Evolutionary conservation across 495 filamentous ascomycete species (phyloP).

Genomic region (Aspergillus ellipticus): DNA sequence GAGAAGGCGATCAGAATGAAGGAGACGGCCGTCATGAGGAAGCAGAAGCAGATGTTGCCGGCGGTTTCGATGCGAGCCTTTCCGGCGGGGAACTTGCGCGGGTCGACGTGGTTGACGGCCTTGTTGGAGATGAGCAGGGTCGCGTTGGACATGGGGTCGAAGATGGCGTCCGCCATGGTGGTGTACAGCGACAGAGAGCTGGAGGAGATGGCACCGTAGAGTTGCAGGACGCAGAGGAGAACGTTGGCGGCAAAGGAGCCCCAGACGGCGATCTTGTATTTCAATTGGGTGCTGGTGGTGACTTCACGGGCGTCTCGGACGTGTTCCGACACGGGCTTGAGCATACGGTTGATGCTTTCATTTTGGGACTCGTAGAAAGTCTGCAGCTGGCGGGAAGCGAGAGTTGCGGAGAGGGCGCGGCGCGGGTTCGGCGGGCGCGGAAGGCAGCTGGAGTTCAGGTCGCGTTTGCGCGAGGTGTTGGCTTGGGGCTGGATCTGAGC

Average conservation of each 20-base stretch:
- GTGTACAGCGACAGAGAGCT: slow-evolving; percentile 92
- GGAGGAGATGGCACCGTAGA: slow-evolving; percentile 85
- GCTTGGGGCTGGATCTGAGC: slow-evolving; percentile 63
- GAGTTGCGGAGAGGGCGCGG: slow-evolving; percentile 32
- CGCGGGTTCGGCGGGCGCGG: slow-evolving; percentile 19
- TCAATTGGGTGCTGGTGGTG: slow-evolving; percentile 73
- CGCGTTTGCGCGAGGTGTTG: slow-evolving; percentile 77
- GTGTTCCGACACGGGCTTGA: slow-evolving; percentile 93
- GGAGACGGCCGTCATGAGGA: slow-evolving; percentile 90
- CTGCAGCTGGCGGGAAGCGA: slow-evolving; percentile 61
- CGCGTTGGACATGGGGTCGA: slow-evolving; percentile 89
- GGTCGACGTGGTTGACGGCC: slow-evolving; percentile 83
- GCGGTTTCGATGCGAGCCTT: slow-evolving; percentile 95
- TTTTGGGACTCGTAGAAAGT: slow-evolving; percentile 92
- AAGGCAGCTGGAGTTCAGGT: slow-evolving; percentile 26
- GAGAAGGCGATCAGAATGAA: slow-evolving; percentile 88
- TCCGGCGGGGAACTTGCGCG: slow-evolving; percentile 85
- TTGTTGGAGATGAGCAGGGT: slow-evolving; percentile 85
- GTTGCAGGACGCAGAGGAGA: slow-evolving; percentile 69
- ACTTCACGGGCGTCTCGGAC: slow-evolving; percentile 73
- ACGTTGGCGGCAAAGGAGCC: slow-evolving; percentile 89
- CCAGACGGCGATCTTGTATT: slow-evolving; percentile 83
- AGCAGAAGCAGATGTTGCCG: slow-evolving; percentile 96
- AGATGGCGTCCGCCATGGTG: slow-evolving; percentile 95
- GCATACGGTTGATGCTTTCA: slow-evolving; percentile 83